Evolutionary conservation across 2,329 filamentous ascomycete species (phyloP), one percentile per base, ranked within the genome.

Genomic region (Truncatella angustata): DNA sequence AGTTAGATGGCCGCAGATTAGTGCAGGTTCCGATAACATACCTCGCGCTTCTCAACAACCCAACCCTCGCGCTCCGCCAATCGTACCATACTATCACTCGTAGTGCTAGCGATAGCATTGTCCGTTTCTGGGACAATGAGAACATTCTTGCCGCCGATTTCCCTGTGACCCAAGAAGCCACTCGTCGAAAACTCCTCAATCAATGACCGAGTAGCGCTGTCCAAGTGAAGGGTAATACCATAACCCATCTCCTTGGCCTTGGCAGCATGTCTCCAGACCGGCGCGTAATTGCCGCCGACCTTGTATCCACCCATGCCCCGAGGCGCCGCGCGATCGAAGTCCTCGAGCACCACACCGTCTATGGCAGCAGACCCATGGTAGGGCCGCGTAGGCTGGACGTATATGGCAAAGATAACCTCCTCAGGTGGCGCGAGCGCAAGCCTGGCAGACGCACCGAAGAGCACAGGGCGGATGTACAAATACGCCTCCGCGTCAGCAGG

Each of bases 141-240:
- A 1, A 51, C 49, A 7, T 44, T 35, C 2, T 5, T 39, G 11
- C 18, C 42, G 2, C 9, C 4, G 0, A 3, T n/a, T 4, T 6
- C 12, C 49, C 43, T 54, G 36, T 51, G 48, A 0, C 48, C 52
- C 20, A 54, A 42, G 43, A 54, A 54, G 4, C 52, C 52, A 37
- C 48, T 51, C 12, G 52, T 51, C 2, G 52, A 51, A 23, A 54
- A 54, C 35, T 51, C 49, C 36, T 51, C 52, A 5, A 54, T 16
- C 5, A 37, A 3, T 2, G 43, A 42, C 11, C 47, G 35, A 10
- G 47, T 40, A 18, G 47, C 35, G 24, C 35, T 44, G 20, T 51
- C 49, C 7, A 51, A 26, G 9, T 51, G 49, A 16, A 51, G 49
- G 4, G 49, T 45, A 12, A 51, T 44, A 3, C 39, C 49, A 12